A percentile compares a stretch with the other conserved stretches of the same genome.
Evolutionary conservation across 1,284 basidiomycete species (phyloP).

Genomic region (Rhodotorula sp.): DNA sequence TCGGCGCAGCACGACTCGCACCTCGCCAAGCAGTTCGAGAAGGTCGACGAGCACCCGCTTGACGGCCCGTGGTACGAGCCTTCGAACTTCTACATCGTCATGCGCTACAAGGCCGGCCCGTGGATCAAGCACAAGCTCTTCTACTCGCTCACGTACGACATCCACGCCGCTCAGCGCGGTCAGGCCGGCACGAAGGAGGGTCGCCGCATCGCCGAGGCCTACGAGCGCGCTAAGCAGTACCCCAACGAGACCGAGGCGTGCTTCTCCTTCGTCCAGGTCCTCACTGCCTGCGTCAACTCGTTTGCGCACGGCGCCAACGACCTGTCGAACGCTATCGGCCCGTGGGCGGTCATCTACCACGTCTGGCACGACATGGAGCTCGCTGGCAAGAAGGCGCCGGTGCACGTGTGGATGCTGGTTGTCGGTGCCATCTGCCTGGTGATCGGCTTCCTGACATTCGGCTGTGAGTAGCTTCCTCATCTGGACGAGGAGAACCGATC

Average conservation of each 20-base stretch:
- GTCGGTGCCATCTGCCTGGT: constrained; percentile 53
- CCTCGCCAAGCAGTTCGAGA: constrained; percentile 35
- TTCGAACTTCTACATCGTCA: constrained; percentile 53
- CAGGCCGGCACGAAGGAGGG: constrained; percentile 50
- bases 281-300: constrained; percentile 57
- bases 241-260: constrained; percentile 57
- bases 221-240: constrained; percentile 53
- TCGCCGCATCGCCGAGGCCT: constrained; percentile 51
- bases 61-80: constrained; percentile 49
- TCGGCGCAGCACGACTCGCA: constrained; percentile 1
- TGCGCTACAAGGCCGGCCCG: constrained; percentile 49
- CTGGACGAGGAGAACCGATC: too few relatives aligned
- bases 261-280: constrained; percentile 57
- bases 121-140: constrained; percentile 41
- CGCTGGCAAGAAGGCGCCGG: constrained; percentile 48
- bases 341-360: constrained; percentile 51
- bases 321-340: constrained; percentile 53
- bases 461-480: constrained; percentile 8
- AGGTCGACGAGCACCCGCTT: constrained; percentile 43
- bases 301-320: constrained; percentile 55
- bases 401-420: constrained; percentile 56
- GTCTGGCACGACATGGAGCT: constrained; percentile 51
- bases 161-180: constrained; percentile 51
- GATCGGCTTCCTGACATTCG: constrained; percentile 55
- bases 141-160: constrained; percentile 44